Percentiles rank a stretch among this genome's conserved stretches.
Conservation (phyloP, 2,329 filamentous ascomycete genomes). For the Epichloe gansuensis region DNA sequence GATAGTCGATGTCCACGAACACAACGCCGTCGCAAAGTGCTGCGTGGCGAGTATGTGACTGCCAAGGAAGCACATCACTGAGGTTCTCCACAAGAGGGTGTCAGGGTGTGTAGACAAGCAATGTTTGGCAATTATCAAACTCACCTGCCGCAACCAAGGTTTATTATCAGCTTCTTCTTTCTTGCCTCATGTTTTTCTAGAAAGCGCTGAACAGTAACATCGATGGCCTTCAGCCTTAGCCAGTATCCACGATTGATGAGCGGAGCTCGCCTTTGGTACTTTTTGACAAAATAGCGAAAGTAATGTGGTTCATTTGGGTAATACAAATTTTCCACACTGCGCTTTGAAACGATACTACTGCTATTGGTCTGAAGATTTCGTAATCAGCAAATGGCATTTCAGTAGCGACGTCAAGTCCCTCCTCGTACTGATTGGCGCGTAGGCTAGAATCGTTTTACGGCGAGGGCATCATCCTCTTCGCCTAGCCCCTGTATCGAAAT, state of each 20-base stretch:
- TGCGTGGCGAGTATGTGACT: slow-evolving; percentile 58
- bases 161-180: slow-evolving; percentile 63
- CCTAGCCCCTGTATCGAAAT: neutral
- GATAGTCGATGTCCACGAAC: slow-evolving; percentile 83
- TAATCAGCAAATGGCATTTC: neutral
- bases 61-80: slow-evolving; percentile 80
- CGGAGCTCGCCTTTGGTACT: slow-evolving; percentile 71
- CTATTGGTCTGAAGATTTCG: slow-evolving; percentile 56
- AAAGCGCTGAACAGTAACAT: slow-evolving; percentile 62
- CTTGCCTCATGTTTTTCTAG: slow-evolving; percentile 37
- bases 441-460: neutral
- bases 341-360: slow-evolving; percentile 84
- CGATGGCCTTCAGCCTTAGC: slow-evolving; percentile 72
- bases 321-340: slow-evolving; percentile 85
- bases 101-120: neutral
- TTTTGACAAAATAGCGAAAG: slow-evolving; percentile 78
- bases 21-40: slow-evolving; percentile 42
- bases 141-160: slow-evolving; percentile 84
- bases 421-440: neutral
- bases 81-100: neutral
- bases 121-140: slow-evolving; percentile 21
- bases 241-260: slow-evolving; percentile 86
- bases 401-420: neutral
- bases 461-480: neutral
- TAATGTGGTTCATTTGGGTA: slow-evolving; percentile 67